Evolutionary conservation across 2,329 filamentous ascomycete genomes (phyloP).

Genomic region (Emmonsiellopsis sp.): DNA sequence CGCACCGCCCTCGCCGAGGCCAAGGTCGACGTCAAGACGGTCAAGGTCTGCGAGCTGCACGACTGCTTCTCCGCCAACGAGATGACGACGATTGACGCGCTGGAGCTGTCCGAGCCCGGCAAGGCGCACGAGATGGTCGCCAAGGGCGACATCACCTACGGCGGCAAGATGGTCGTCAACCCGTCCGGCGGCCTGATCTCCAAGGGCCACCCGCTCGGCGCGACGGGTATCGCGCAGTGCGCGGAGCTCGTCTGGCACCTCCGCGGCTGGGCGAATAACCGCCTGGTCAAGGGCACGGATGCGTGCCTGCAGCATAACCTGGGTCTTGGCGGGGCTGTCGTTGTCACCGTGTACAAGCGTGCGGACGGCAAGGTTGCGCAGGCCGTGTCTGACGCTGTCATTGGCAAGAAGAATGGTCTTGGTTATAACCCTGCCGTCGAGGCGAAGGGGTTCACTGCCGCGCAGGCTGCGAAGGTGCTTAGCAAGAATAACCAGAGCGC

Average conservation of each 20-base stretch:
- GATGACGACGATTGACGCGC: conserved; percentile 79
- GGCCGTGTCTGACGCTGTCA: conserved; percentile 51
- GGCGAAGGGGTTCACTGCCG: conserved; percentile 77
- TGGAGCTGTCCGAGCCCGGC: conserved; percentile 68
- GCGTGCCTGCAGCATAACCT: conserved; percentile 86
- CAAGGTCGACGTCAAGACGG: conserved; percentile 54
- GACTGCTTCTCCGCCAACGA: conserved; percentile 97
- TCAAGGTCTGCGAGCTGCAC: conserved; percentile 84
- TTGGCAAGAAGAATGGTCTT: conserved; percentile 58
- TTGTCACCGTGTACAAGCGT: conserved; percentile 81
- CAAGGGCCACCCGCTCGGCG: conserved; percentile 90
- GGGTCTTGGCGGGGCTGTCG: conserved; percentile 80
- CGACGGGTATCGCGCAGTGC: conserved; percentile 90
- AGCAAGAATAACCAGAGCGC: conserved; percentile 60
- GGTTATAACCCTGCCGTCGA: conserved; percentile 90
- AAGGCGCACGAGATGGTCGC: conserved; percentile 90
- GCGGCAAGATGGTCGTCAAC: conserved; percentile 73
- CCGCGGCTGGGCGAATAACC: conserved; percentile 91
- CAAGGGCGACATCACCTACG: conserved; percentile 82
- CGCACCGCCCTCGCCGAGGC: conserved; percentile 62
- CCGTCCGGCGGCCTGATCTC: conserved; percentile 90
- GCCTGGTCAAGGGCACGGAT: conserved; percentile 58
- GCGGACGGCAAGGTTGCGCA: conserved; percentile 63
- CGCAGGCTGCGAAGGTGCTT: conserved; percentile 59
- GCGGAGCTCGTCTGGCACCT: conserved; percentile 94